Base-by-base conservation (phyloP, 2,329 filamentous ascomycete genomes). In the Proliferodiscus dingleyae region DNA sequence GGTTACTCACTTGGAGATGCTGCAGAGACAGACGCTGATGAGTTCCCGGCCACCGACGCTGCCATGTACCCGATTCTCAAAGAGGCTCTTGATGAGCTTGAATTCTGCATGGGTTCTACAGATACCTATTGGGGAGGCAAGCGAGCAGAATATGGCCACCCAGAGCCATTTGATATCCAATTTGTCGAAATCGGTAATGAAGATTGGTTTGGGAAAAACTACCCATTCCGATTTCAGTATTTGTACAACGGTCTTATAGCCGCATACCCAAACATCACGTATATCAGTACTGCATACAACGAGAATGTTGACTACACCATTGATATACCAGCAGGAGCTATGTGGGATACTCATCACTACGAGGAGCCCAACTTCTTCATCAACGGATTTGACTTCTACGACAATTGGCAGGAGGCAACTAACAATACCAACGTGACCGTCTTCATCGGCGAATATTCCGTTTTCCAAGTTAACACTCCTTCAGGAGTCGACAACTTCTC, bases 81-180 rank as follows among this genome's bases (percentile, higher is more conserved):
- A 4, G 68, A 71, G 44, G 71, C 69, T 3, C 56, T 77, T 22
- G 64, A 77, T 49, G 71, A 76, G 51, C 63, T 77, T 23, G 72
- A 77, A 50, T 76, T 75, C 53, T 59, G 75, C n/a, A 65, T 69
- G 26, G 72, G 73, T 1, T 61, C 66, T 41, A 52, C 64, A 1
- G 63, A 64, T 13, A 73, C 69, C 2, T 46, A 26, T 1, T 72
- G 67, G 52, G 73, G 74, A 13, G 67, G 68, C 9, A 56, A 67
- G 5, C 68, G 74, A 7, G 69, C 69, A 8, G 61, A 67, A 1
- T 63, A 73, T 19, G 75, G 74, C 1, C 69, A 75, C 49, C 61
- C 71, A 2, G 63, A 72, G 13, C 73, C 75, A 1, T 78, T 72
- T 59, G 53, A 49, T 2, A 64, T 78, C 52, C 67, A 68, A 10